Percentiles rank a stretch among this genome's conserved stretches.
Conservation (phyloP, 805 yeast genomes). For the Phaffomyces thermotolerans region DNA sequence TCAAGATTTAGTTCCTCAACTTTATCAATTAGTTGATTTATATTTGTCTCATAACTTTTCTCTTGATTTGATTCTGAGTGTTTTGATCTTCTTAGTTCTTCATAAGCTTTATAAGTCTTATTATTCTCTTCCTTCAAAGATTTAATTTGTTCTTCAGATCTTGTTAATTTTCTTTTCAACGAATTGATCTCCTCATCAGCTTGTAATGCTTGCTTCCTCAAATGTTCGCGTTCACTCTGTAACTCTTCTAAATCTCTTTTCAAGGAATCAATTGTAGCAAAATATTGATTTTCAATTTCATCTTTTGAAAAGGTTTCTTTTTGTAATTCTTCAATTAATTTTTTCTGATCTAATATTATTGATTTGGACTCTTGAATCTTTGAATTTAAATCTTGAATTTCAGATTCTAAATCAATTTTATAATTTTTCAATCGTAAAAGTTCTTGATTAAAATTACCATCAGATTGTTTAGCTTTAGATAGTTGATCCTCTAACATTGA, state of each 20-base stretch:
- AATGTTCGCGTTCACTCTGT: neutral
- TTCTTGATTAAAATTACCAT: conserved; percentile 6
- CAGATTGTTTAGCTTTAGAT: conserved; percentile 8
- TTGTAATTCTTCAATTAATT: conserved; percentile 19
- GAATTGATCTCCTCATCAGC: conserved; percentile 19
- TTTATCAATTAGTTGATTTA: conserved; percentile 23
- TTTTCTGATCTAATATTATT: conserved; percentile 17
- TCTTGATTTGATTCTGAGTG: conserved; percentile 6
- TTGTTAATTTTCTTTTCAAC: conserved; percentile 15
- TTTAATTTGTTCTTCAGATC: conserved; percentile 19
- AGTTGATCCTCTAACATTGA: conserved; percentile 8
- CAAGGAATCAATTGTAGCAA: conserved; percentile 20
- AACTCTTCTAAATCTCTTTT: conserved; percentile 19
- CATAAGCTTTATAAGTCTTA: conserved; percentile 19
- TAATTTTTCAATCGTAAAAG: conserved; percentile 6
- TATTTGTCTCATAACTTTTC: conserved; percentile 25
- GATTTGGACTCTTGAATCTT: conserved; percentile 17
- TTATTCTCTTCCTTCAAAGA: conserved; percentile 27
- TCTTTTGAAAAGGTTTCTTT: conserved; percentile 14
- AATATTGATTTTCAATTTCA: conserved; percentile 12
- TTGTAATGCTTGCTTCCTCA: neutral
- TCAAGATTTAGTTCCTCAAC: conserved; percentile 31
- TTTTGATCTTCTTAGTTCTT: conserved; percentile 11
- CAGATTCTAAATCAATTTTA: conserved; percentile 12
- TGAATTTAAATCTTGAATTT: conserved; percentile 10